Conservation (phyloP, 2,329 filamentous ascomycete genomes). For the Aureobasidium sp. region DNA sequence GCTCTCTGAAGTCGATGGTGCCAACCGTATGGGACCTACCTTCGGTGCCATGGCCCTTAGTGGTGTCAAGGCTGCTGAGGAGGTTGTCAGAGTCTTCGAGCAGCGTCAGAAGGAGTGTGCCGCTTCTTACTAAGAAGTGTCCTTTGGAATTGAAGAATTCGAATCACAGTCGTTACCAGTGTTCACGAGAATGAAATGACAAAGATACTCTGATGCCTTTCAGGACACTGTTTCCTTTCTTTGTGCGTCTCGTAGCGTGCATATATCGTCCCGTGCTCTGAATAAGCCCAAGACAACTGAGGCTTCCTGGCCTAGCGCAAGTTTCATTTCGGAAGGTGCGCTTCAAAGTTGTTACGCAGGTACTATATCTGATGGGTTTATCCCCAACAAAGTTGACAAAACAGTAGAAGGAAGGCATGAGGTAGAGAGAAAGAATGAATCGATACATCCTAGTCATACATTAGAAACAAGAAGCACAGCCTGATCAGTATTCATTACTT, state of each 20-base stretch:
- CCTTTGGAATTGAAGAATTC: too few species aligned
- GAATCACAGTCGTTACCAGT: not conserved
- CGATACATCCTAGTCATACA: not conserved
- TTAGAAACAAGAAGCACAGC: not conserved
- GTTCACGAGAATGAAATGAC: not conserved
- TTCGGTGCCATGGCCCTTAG: constrained; percentile 85
- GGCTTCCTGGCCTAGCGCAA: not conserved
- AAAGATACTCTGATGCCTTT: not conserved
- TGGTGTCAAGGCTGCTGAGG: constrained; percentile 87
- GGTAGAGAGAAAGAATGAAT: not conserved
- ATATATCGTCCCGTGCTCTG: not conserved
- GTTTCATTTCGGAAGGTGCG: not conserved
- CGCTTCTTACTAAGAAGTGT: not conserved
- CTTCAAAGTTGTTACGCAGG: not conserved
- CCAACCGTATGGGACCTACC: constrained; percentile 85
- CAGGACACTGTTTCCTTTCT: not conserved
- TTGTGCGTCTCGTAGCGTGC: not conserved
- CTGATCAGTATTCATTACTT: not conserved
- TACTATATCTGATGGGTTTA: not conserved
- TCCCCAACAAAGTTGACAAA: not conserved
- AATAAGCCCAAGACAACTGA: not conserved
- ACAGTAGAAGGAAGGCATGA: not conserved
- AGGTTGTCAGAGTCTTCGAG: constrained; percentile 71
- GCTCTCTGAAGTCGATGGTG: constrained; percentile 76
- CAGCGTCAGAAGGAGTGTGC: constrained; percentile 68